Conservation (phyloP, 352 stramenopile species). For the Globisporangium irregulare region DNA sequence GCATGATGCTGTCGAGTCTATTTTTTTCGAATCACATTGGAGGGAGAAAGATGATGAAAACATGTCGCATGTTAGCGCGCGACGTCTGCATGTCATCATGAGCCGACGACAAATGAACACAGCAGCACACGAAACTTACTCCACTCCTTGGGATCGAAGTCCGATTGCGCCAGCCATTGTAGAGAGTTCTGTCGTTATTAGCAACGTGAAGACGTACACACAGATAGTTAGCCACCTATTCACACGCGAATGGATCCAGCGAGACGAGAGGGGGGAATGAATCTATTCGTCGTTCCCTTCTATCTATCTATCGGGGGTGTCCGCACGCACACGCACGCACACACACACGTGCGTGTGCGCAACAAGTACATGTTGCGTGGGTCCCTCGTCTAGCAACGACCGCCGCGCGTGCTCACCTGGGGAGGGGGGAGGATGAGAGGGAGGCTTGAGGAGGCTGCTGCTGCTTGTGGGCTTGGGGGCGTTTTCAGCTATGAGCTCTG, state of each 20-base stretch:
- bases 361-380: neutral
- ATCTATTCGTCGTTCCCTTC: neutral
- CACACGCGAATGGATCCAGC: neutral
- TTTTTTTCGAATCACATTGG: neutral
- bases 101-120: neutral
- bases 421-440: neutral
- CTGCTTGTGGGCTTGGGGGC: conserved; percentile 15
- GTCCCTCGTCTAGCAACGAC: neutral
- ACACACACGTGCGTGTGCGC: neutral
- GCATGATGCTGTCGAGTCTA: conserved; percentile 58
- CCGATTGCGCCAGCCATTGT: conserved; percentile 47
- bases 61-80: conserved; percentile 11
- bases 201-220: neutral
- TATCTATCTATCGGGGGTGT: neutral
- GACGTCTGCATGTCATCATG: neutral
- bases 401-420: neutral
- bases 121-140: conserved; percentile 23
- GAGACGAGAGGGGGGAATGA: neutral
- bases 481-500: conserved; percentile 14
- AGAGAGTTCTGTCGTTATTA: conserved; percentile 5
- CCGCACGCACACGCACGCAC: too few relatives aligned
- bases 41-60: neutral
- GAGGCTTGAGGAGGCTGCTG: neutral
- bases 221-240: neutral
- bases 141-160: conserved; percentile 41